These are phyloP conservation scores for Elymus sibiricus DNA, from an alignment of 176 grass and related monocot species.

Conservation along the genomic window DNA sequence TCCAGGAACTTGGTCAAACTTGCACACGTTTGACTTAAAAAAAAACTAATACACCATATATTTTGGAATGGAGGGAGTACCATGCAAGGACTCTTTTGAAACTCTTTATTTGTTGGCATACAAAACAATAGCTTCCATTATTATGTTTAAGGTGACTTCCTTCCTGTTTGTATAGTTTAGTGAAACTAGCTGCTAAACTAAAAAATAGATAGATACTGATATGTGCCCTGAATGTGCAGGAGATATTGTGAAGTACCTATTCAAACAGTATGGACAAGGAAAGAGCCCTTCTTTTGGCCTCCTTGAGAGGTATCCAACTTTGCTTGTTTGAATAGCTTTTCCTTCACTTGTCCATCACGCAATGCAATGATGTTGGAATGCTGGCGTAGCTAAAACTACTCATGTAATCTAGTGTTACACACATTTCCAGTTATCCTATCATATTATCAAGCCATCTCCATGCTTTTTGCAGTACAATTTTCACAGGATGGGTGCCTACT, in stretches of 20 bases:
- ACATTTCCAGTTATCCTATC: not conserved
- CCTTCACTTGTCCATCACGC: not conserved
- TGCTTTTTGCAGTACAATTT: conserved; percentile 56
- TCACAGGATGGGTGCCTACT: conserved; percentile 93
- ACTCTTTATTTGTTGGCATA: not conserved
- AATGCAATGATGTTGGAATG: not conserved
- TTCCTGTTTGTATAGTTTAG: not conserved
- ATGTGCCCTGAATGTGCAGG: conserved; percentile 36
- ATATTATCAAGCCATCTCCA: not conserved
- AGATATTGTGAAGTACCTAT: conserved; percentile 92
- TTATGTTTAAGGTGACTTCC: not conserved
- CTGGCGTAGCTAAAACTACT: not conserved
- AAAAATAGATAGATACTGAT: conserved; percentile 13
- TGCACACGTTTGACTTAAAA: too few relatives aligned
- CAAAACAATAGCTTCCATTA: not conserved
- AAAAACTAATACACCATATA: too few relatives aligned
- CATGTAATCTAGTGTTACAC: not conserved
- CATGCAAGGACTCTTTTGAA: not conserved
- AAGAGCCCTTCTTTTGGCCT: conserved; percentile 69
- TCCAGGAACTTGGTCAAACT: too few relatives aligned
- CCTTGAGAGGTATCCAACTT: conserved; percentile 76
- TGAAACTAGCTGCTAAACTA: not conserved
- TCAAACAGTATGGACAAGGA: conserved; percentile 80
- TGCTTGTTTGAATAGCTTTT: conserved; percentile 1
- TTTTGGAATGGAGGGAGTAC: too few relatives aligned